Base-by-base conservation (phyloP, 768 basidiomycete genomes). In the Saitozyma podzolica region DNA sequence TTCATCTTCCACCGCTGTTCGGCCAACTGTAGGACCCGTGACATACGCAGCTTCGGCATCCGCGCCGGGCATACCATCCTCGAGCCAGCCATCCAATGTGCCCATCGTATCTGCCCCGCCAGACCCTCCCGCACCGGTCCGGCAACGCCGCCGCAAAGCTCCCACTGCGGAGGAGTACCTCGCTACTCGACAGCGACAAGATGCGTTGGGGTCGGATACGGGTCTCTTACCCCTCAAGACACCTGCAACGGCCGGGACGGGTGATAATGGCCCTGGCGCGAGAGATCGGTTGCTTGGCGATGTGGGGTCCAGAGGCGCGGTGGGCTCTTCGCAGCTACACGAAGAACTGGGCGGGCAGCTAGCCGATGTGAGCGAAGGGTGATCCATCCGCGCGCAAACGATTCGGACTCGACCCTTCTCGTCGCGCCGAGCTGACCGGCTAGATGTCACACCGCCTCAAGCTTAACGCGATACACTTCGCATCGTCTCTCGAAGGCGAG, bases 401-500 rank as follows among this genome's bases (percentile, higher is more conserved):
- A 4, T 9, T 14, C 16, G 37, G 3, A 8, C 39, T 6, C 56
- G 1, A 48, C 50, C 14, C 29, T 29, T 5, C 5, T 2, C 29
- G 29, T 29, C 29, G 29, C 29, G 29, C 29, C 29, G 5, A 29
- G 65, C 65, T 66, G 51, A 64, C 16, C 19, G 0, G 0, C 7
- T 78, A 86, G 59, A 97, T 98, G 94, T 91, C 92, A 0, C 82
- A 86, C 9, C 91, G 92, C 74, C 86, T 98, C 54, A 90, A 89
- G 70, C 83, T 85, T 20, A 95, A 95, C 67, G 88, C 92, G 0
- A 75, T 88, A 0, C 86, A 91, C 69, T 94, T 97, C 75, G 84
- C 88, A 6, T 82, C 83, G 5, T 82, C 86, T 10, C 81, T 98
- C 1, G 86, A 82, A 48, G 87, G 87, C 59, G 94, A 97, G 78